A percentile compares a stretch with the other conserved stretches of the same genome.
These are phyloP conservation scores for Neofusicoccum laricinum DNA, from an alignment of 2,329 filamentous ascomycete genomes.

Conservation along the genomic window DNA sequence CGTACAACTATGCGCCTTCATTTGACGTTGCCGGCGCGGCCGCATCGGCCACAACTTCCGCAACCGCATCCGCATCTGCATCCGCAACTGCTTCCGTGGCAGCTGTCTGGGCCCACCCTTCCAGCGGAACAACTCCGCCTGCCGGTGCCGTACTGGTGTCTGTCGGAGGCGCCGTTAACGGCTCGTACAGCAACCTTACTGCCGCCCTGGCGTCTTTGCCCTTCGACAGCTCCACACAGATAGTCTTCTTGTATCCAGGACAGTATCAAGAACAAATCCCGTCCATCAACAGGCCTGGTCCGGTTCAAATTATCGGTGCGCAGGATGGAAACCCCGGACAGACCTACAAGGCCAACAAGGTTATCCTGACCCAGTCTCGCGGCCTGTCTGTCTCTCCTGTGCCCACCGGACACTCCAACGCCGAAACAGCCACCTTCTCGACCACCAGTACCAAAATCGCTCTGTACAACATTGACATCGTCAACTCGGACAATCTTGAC, in stretches of 20 bases:
- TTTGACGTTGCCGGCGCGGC: slow-evolving; percentile 24
- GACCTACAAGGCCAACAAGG: slow-evolving; percentile 53
- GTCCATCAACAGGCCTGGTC: slow-evolving; percentile 44
- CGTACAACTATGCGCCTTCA: slow-evolving; percentile 39
- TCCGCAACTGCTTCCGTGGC: slow-evolving; percentile 25
- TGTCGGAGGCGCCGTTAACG: slow-evolving; percentile 28
- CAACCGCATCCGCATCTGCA: slow-evolving; percentile 20
- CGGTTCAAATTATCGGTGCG: slow-evolving; percentile 55
- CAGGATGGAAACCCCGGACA: slow-evolving; percentile 46
- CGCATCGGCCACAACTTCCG: slow-evolving; percentile 18
- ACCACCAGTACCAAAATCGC: slow-evolving; percentile 48
- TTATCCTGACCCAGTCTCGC: slow-evolving; percentile 45
- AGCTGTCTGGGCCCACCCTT: slow-evolving; percentile 37
- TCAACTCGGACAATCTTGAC: slow-evolving; percentile 47
- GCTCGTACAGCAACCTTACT: slow-evolving; percentile 33
- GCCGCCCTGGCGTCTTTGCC: slow-evolving; percentile 37
- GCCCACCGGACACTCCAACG: slow-evolving; percentile 24
- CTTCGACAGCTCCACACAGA: slow-evolving; percentile 42
- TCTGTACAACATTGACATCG: slow-evolving; percentile 59
- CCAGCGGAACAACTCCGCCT: slow-evolving; percentile 42
- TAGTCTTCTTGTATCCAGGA: slow-evolving; percentile 59
- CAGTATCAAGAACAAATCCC: slow-evolving; percentile 58
- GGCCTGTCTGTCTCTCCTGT: slow-evolving; percentile 12
- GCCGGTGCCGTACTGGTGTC: slow-evolving; percentile 44
- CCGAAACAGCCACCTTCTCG: slow-evolving; percentile 52